Evolutionary conservation across 495 filamentous ascomycete genomes (phyloP).

Genomic region (Terfezia claveryi): DNA sequence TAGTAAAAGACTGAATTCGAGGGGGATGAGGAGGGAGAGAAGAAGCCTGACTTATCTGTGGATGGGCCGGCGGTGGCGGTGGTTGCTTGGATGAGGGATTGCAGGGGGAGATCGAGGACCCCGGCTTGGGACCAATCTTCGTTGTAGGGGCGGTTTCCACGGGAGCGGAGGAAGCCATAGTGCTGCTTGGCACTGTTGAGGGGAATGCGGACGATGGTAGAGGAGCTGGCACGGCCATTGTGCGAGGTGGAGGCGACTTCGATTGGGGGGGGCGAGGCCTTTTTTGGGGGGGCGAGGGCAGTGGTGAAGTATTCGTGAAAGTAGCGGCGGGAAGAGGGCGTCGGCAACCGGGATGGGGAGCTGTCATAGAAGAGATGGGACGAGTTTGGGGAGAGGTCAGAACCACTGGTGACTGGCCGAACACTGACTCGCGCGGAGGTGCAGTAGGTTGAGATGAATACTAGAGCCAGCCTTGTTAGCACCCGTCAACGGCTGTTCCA

Average conservation of each 20-base stretch:
- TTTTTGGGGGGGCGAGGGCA: slow-evolving; percentile 33
- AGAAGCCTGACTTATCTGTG: not conserved
- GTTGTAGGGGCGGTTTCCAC: slow-evolving; percentile 67
- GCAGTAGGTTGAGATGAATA: slow-evolving; percentile 59
- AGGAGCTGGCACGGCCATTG: slow-evolving; percentile 35
- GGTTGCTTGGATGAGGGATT: slow-evolving; percentile 47
- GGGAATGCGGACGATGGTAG: slow-evolving; percentile 95
- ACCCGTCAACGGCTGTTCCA: too few relatives aligned
- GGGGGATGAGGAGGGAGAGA: slow-evolving; percentile 3
- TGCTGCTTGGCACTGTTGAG: slow-evolving; percentile 87
- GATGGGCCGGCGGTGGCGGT: slow-evolving; percentile 23
- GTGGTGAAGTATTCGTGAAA: not conserved
- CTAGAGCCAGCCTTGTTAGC: not conserved
- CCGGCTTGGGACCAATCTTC: slow-evolving; percentile 92
- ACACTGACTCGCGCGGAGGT: slow-evolving; percentile 34
- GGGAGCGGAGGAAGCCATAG: slow-evolving; percentile 57
- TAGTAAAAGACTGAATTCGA: slow-evolving; percentile 66
- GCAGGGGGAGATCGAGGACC: slow-evolving; percentile 38
- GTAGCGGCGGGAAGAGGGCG: not conserved
- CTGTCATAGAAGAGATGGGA: not conserved
- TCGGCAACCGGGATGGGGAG: not conserved
- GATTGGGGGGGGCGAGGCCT: slow-evolving; percentile 32
- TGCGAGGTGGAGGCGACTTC: slow-evolving; percentile 32
- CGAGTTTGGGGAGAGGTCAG: not conserved
- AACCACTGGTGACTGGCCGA: not conserved